Conservation (phyloP, 352 stramenopile species). For the Pythium brachiatum region DNA sequence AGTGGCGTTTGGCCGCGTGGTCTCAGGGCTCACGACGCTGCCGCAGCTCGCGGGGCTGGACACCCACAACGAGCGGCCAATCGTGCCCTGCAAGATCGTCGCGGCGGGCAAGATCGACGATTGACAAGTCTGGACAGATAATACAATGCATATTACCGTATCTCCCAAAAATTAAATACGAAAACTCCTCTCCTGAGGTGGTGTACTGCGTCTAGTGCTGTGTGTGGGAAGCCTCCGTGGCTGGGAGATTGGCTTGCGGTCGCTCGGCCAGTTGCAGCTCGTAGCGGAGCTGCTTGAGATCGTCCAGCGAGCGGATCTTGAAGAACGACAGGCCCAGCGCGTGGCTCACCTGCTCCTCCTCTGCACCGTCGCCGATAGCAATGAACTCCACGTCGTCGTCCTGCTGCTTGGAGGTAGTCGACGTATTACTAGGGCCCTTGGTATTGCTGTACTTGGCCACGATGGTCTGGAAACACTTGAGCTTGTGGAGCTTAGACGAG, state of each 20-base stretch:
- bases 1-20: slow-evolving; percentile 75
- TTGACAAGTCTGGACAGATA: slow-evolving; percentile 10
- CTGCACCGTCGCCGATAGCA: slow-evolving; percentile 69
- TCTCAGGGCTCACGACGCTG: slow-evolving; percentile 60
- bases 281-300: slow-evolving; percentile 59
- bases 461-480: slow-evolving; percentile 76
- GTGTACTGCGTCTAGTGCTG: no score
- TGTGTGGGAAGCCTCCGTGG: background rate
- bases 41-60: slow-evolving; percentile 48
- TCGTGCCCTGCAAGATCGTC: slow-evolving; percentile 60
- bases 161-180: background rate
- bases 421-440: background rate
- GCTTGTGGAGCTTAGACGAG: slow-evolving; percentile 76
- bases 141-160: background rate
- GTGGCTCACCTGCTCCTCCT: slow-evolving; percentile 75
- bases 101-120: slow-evolving; percentile 53
- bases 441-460: slow-evolving; percentile 40
- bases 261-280: slow-evolving; percentile 47
- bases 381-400: slow-evolving; percentile 55
- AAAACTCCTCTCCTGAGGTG: background rate
- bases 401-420: background rate
- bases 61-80: slow-evolving; percentile 53
- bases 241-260: background rate
- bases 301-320: slow-evolving; percentile 66
- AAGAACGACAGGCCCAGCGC: slow-evolving; percentile 67